Percentiles rank a stretch among this genome's conserved stretches.
phyloP scores from a whole-genome alignment of 768 basidiomycete species.

The Asterophora lycoperdoides region DNA sequence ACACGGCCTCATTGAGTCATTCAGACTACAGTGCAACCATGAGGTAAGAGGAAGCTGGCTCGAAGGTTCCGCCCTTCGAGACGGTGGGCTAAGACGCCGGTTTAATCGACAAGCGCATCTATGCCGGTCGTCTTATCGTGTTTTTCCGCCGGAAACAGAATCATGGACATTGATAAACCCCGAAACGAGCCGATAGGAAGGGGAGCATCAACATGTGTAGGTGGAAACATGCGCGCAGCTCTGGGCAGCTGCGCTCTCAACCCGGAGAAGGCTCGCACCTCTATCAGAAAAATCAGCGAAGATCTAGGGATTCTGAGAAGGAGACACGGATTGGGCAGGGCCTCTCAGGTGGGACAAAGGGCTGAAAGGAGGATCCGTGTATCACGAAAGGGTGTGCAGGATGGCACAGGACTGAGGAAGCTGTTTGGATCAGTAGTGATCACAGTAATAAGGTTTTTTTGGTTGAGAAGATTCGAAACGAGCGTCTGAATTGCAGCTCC shows the following conservation, averaged over 20 bases:
- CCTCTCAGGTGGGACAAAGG: conserved; percentile 3
- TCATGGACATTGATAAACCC: conserved; percentile 1
- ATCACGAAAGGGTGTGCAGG: conserved; percentile 8
- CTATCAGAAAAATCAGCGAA: conserved; percentile 21
- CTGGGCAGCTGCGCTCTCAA: conserved; percentile 20
- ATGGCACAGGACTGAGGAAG: conserved; percentile 6
- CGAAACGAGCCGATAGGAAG: conserved; percentile 7
- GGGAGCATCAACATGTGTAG: conserved; percentile 34
- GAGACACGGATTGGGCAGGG: conserved; percentile 13
- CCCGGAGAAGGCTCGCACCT: conserved; percentile 11
- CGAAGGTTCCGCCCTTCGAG: neutral
- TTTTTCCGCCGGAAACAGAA: conserved; percentile 11
- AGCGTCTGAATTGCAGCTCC: conserved; percentile 37
- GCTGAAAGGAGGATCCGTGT: conserved; percentile 12
- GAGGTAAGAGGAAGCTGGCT: conserved; percentile 26
- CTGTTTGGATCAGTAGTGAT: neutral
- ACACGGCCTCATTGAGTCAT: no score
- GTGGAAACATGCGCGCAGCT: conserved; percentile 30
- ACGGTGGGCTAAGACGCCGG: neutral
- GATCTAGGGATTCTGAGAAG: conserved; percentile 18
- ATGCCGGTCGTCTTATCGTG: conserved; percentile 3
- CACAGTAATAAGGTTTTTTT: conserved; percentile 13
- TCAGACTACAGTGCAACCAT: conserved; percentile 19
- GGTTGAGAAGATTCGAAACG: conserved; percentile 28
- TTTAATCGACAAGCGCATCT: neutral